Evolutionary conservation across 2,329 filamentous ascomycete species (phyloP), one percentile per base, ranked within the genome.

Genomic region (Passalora sequoiae): DNA sequence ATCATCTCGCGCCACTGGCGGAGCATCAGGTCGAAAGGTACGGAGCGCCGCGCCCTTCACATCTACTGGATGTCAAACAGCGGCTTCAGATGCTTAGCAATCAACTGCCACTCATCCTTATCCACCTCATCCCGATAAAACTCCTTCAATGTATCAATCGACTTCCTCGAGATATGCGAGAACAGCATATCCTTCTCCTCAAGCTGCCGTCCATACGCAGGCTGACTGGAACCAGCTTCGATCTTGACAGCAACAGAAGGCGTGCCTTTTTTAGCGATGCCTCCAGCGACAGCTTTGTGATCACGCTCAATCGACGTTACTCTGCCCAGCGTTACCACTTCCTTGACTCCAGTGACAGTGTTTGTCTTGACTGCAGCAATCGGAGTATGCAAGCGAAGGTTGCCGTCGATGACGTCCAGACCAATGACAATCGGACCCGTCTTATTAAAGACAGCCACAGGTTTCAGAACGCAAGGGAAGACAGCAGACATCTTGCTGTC

Each of bases 211-310:
- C 92, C 92, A 64, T 98, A 98, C 46, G 84, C 80, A 12, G 92
- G 94, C 72, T 98, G 92, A 65, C 91, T 87, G 46, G 83, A 71
- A n/a, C n/a, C n/a, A 41, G 89, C 91, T 71, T 98, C 94, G 60
- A 98, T 94, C 76, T 98, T 98, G 73, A 98, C 76, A 15, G 92
- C 92, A 7, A 98, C 94, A 1, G 89, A 94, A n/a, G 94, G 92
- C 63, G 94, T 86, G 40, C 91, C 91, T 71, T 89, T 91, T 70
- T 98, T 98, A 74, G 88, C 94, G 45, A 95, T 76, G 33, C 33
- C 33, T 12, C 33, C 33, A 7, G 76, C 78, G 55, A 98, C 83
- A 53, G 92, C 81, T 73, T 98, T 98, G 78, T 98, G 92, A 57
- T 98, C 94, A 64, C 94, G 84, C 69, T 98, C 91, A 62, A 98